These are phyloP conservation scores for Hura crepitans DNA, from an alignment of 441 rosid species.

Conservation along the genomic window DNA sequence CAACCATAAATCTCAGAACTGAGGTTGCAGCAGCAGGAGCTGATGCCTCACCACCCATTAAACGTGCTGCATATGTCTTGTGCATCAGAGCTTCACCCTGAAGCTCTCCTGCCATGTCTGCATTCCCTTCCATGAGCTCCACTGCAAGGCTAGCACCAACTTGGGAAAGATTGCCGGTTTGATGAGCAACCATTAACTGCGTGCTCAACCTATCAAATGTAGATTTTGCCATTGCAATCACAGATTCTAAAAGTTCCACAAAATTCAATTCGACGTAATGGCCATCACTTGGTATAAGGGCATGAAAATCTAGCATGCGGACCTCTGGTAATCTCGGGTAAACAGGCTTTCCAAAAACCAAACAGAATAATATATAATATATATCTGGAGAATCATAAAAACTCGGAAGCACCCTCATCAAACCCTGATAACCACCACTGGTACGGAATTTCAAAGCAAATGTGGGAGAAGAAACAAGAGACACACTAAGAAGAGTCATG, in stretches of 20 bases:
- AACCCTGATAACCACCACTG: slow-evolving; percentile 94
- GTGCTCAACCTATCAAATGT: slow-evolving; percentile 89
- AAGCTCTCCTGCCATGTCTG: slow-evolving; percentile 95
- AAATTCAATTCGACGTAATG: slow-evolving; percentile 75
- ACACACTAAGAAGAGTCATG: slow-evolving; percentile 98
- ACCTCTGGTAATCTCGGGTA: slow-evolving; percentile 99
- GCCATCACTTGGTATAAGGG: slow-evolving; percentile 92
- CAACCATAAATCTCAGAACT: slow-evolving; percentile 98
- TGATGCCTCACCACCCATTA: slow-evolving; percentile 99
- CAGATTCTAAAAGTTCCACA: slow-evolving; percentile 90
- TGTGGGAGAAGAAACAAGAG: slow-evolving; percentile 91
- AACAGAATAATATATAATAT: slow-evolving; percentile 93
- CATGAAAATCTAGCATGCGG: slow-evolving; percentile 99
- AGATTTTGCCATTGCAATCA: slow-evolving; percentile 90
- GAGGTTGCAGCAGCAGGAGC: slow-evolving; percentile 99
- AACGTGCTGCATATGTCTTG: slow-evolving; percentile 99
- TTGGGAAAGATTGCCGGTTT: slow-evolving; percentile 92
- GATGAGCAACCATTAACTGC: slow-evolving; percentile 87
- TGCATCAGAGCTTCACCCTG: slow-evolving; percentile 99
- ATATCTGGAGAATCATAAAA: slow-evolving; percentile 99
- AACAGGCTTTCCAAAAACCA: slow-evolving; percentile 94
- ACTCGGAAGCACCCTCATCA: slow-evolving; percentile 87
- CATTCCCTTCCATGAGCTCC: slow-evolving; percentile 89
- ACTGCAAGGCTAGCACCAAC: slow-evolving; percentile 85
- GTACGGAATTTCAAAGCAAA: slow-evolving; percentile 94